Conservation (phyloP, 352 stramenopile species). For the Plasmopara muralis region DNA sequence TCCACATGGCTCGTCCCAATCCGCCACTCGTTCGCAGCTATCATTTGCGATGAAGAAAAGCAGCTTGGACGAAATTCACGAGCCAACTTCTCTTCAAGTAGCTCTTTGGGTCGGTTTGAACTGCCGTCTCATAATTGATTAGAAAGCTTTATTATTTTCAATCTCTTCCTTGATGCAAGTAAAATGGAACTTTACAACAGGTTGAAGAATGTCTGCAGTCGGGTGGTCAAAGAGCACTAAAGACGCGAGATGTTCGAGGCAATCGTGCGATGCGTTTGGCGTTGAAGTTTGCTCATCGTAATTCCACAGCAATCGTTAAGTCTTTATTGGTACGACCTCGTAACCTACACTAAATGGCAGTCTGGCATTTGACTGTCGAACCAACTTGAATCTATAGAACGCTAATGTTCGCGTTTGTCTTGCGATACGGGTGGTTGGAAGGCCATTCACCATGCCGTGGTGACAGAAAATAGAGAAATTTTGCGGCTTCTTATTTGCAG, state of each 20-base stretch:
- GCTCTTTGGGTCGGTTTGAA: constrained; percentile 42
- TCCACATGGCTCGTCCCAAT: constrained; percentile 21
- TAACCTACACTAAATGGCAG: not conserved
- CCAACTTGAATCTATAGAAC: constrained; percentile 20
- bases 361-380: not conserved
- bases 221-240: constrained; percentile 27
- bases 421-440: constrained; percentile 58
- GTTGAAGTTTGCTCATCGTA: constrained; percentile 60
- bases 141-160: not conserved
- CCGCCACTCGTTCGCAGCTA: constrained; percentile 6
- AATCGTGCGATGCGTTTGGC: constrained; percentile 61
- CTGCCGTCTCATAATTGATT: not conserved
- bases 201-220: constrained; percentile 30
- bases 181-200: constrained; percentile 60
- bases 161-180: not conserved
- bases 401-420: constrained; percentile 57
- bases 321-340: constrained; percentile 33
- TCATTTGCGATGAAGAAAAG: constrained; percentile 11
- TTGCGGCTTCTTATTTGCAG: constrained; percentile 42
- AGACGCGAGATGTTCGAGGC: constrained; percentile 44
- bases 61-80: constrained; percentile 4
- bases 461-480: constrained; percentile 53
- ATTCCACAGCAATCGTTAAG: constrained; percentile 48
- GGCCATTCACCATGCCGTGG: constrained; percentile 53
- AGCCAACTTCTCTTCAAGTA: constrained; percentile 43